Conservation (phyloP, 1,139 yeast genomes). For the Magnusiomyces clavatus region DNA sequence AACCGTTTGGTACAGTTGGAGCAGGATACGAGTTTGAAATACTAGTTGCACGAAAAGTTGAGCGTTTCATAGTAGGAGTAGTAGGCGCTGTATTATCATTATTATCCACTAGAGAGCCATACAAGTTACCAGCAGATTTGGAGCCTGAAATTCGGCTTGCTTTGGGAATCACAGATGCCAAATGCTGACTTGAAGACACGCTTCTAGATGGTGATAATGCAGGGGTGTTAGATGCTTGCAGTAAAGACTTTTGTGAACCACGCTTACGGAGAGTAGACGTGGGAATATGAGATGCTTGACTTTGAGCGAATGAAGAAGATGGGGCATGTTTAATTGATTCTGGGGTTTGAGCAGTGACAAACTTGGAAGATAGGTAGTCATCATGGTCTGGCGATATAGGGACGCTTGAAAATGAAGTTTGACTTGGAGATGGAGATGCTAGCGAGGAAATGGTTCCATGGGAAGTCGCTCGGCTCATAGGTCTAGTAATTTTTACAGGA, state of each 20-base stretch:
- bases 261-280: neutral
- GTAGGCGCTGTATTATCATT: neutral
- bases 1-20: neutral
- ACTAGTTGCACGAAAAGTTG: neutral
- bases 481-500: conserved; percentile 1
- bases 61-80: neutral
- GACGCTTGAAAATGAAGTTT: conserved; percentile 5
- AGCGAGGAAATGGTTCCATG: conserved; percentile 2
- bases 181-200: no score
- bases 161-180: no score
- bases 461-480: conserved; percentile 1
- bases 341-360: conserved; percentile 4
- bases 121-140: no score
- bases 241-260: neutral
- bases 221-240: neutral
- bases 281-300: conserved; percentile 2
- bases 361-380: conserved; percentile 5
- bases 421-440: conserved; percentile 1
- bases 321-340: neutral
- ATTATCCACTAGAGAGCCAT: no score
- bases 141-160: no score
- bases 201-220: no score
- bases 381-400: conserved; percentile 3
- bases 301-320: neutral
- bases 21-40: neutral